Conservation (phyloP, 306 rosid species). For the Quercus gilva region DNA sequence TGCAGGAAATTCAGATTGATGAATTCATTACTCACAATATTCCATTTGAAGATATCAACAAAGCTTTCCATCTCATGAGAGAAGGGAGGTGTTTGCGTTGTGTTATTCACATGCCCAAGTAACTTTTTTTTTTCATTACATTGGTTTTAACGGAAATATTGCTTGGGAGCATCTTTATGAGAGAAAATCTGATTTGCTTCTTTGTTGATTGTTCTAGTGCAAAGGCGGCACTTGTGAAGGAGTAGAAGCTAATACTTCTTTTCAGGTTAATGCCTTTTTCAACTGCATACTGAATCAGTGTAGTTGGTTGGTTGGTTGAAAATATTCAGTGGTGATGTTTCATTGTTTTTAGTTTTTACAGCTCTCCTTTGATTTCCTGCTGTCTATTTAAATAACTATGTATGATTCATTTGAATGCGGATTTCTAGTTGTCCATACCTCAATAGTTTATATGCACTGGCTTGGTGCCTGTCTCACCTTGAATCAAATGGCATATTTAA, state of each 20-base stretch:
- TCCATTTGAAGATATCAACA: slow-evolving; percentile 67
- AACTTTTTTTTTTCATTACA: background rate
- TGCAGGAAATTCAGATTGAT: slow-evolving; percentile 86
- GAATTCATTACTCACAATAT: slow-evolving; percentile 80
- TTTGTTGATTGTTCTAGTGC: background rate
- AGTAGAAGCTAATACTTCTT: background rate
- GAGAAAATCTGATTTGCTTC: background rate
- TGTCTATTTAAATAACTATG: no score
- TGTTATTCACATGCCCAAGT: slow-evolving; percentile 73
- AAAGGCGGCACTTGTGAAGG: background rate
- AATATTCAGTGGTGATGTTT: no score
- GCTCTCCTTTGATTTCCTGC: no score
- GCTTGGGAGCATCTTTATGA: background rate
- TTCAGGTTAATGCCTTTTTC: no score
- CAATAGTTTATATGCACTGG: no score
- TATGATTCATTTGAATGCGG: no score
- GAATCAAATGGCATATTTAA: no score
- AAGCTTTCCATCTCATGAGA: slow-evolving; percentile 80
- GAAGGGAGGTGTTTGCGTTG: slow-evolving; percentile 91
- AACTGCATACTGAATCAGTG: background rate
- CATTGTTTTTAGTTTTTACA: no score
- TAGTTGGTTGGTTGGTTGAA: background rate
- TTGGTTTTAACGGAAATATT: background rate
- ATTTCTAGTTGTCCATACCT: no score
- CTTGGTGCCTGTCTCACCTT: no score